phyloP scores from a whole-genome alignment of 2,329 filamentous ascomycete genomes.

The Pseudogymnoascus sp. region DNA sequence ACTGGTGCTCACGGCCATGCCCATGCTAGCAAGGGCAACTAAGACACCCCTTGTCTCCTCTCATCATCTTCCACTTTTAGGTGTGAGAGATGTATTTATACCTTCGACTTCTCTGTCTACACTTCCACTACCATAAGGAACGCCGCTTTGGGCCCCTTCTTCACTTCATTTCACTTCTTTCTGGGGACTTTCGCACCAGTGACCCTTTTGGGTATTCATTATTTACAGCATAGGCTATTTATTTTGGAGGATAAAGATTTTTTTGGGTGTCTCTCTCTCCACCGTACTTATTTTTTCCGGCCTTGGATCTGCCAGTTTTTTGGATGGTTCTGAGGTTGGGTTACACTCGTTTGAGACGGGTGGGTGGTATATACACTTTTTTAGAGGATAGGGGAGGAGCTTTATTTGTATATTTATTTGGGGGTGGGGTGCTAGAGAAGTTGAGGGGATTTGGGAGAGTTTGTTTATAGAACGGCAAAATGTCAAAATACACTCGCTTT shows the following conservation, averaged over 20 bases:
- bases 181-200: background rate
- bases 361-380: background rate
- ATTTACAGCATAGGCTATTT: slow-evolving; percentile 5
- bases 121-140: background rate
- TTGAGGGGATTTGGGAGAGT: background rate
- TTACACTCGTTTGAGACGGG: slow-evolving; percentile 7
- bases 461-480: slow-evolving; percentile 1
- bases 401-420: background rate
- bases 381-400: background rate
- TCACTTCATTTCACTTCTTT: background rate
- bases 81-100: slow-evolving; percentile 8
- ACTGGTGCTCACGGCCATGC: background rate
- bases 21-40: background rate
- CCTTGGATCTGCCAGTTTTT: background rate
- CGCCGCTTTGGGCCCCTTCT: background rate
- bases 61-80: slow-evolving; percentile 2
- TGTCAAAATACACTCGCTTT: slow-evolving; percentile 1
- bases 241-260: background rate
- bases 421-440: background rate
- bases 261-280: background rate
- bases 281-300: slow-evolving; percentile 2
- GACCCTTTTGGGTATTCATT: slow-evolving; percentile 7
- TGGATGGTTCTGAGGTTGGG: background rate
- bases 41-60: background rate
- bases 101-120: slow-evolving; percentile 6